Conservation (phyloP, 768 basidiomycete genomes). For the Mycena venus region DNA sequence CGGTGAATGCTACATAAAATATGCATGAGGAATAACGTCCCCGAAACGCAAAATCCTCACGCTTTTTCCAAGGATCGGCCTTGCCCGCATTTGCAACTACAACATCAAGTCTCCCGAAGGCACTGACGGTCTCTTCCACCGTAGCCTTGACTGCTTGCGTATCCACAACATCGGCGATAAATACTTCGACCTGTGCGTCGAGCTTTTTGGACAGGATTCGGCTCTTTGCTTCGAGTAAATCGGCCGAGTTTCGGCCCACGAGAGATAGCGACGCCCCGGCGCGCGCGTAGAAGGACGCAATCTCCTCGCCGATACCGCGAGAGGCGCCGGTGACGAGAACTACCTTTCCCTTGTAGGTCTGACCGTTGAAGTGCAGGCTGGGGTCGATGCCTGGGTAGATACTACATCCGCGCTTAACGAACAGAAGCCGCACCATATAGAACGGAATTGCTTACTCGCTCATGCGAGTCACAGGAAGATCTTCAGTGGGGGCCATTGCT, state of each 20-base stretch:
- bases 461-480: conserved; percentile 22
- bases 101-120: conserved; percentile 45
- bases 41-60: not conserved
- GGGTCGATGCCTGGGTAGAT: conserved; percentile 45
- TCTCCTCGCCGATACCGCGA: conserved; percentile 43
- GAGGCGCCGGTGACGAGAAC: conserved; percentile 33
- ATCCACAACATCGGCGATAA: conserved; percentile 41
- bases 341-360: conserved; percentile 40
- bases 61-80: conserved; percentile 34
- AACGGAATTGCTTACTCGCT: not conserved
- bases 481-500: conserved; percentile 4
- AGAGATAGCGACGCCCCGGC: conserved; percentile 44
- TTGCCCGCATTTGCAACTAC: conserved; percentile 44
- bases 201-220: conserved; percentile 28
- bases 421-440: no score
- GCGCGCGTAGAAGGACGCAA: conserved; percentile 39
- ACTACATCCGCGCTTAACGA: not conserved
- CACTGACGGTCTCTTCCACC: conserved; percentile 33
- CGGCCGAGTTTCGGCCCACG: conserved; percentile 30
- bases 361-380: conserved; percentile 24
- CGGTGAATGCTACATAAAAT: conserved; percentile 26
- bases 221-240: conserved; percentile 34
- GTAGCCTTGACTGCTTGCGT: conserved; percentile 36
- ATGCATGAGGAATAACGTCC: not conserved
- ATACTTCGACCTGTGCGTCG: conserved; percentile 30